Conservation (phyloP, 208 protist genomes). For the Trichomonas gallinae region DNA sequence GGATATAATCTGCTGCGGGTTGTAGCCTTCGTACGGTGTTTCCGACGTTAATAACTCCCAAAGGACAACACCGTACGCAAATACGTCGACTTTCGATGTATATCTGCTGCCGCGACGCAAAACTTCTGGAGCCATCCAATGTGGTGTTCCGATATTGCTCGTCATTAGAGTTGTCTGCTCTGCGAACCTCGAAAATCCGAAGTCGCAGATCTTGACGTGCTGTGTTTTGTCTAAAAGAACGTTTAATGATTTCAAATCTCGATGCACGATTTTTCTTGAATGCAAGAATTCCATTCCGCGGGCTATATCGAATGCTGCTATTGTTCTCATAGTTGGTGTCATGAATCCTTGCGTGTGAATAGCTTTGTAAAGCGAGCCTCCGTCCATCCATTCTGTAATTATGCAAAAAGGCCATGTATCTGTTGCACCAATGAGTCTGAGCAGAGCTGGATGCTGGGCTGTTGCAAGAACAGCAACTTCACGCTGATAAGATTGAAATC, state of each 20-base stretch:
- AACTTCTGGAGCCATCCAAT: slow-evolving; percentile 14
- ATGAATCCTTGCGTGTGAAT: neutral
- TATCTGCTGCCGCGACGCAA: neutral
- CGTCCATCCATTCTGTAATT: neutral
- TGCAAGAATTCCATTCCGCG: neutral
- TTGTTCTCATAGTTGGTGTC: neutral
- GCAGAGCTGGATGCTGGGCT: neutral
- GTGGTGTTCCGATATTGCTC: neutral
- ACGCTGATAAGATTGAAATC: neutral
- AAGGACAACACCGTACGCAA: neutral
- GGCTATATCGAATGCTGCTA: neutral
- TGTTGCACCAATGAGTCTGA: neutral
- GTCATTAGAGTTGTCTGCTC: neutral
- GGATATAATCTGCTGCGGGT: neutral
- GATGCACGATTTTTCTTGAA: neutral
- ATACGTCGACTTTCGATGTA: slow-evolving; percentile 11
- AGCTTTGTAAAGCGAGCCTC: neutral
- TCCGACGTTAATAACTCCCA: neutral
- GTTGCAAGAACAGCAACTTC: neutral
- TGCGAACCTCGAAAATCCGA: neutral
- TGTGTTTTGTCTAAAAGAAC: neutral
- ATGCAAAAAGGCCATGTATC: neutral
- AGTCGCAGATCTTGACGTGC: neutral
- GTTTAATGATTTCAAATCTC: slow-evolving; percentile 5
- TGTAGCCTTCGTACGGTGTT: neutral